Evolutionary conservation across 1,284 basidiomycete genomes (phyloP).

Genomic region (Puccinia brachypodii): DNA sequence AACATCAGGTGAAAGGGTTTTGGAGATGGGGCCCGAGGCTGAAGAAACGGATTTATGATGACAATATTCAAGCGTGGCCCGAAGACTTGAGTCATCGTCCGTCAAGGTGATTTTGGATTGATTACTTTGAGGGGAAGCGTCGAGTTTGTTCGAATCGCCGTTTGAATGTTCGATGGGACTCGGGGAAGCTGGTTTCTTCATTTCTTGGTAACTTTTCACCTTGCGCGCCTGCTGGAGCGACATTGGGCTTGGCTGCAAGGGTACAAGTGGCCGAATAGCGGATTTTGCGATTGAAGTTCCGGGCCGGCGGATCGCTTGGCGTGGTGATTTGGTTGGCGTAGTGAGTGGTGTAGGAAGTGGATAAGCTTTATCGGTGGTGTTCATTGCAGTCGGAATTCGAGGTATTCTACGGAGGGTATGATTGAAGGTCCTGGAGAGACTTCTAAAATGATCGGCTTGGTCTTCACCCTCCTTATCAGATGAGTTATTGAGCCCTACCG

Average conservation of each 20-base stretch:
- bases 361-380: not conserved
- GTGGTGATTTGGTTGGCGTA: not conserved
- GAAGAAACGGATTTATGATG: not conserved
- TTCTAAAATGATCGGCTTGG: not conserved
- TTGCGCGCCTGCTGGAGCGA: not conserved
- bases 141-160: not conserved
- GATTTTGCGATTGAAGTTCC: not conserved
- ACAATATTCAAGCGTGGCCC: not conserved
- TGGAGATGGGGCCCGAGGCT: not conserved
- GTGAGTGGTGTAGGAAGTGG: not conserved
- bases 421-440: not conserved
- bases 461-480: not conserved
- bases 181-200: not conserved
- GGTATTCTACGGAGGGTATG: not conserved
- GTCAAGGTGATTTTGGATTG: slow-evolving; percentile 9
- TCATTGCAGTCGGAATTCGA: not conserved
- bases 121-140: slow-evolving; percentile 1
- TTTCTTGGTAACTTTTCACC: slow-evolving; percentile 9
- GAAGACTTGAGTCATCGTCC: slow-evolving; percentile 18
- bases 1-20: not conserved
- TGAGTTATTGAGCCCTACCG: not conserved
- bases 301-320: too few relatives aligned
- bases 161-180: not conserved
- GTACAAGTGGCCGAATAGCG: not conserved
- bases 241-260: not conserved